phyloP scores from a whole-genome alignment of 805 yeast genomes.

The Saccharomyces kudriavzevii region DNA sequence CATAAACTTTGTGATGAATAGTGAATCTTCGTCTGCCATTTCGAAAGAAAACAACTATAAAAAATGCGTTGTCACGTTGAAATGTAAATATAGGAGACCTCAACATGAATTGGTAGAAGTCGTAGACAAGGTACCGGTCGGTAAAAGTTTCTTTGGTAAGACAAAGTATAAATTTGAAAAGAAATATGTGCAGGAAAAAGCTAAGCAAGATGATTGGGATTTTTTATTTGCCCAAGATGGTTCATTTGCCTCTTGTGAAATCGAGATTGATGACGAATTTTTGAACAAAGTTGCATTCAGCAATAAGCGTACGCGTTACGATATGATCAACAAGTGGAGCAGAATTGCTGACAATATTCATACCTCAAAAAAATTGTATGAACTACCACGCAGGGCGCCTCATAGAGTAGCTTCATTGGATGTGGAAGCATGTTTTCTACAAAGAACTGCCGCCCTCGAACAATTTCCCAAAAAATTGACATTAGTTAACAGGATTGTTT shows the following conservation, averaged over 20 bases:
- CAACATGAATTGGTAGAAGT: constrained; percentile 50
- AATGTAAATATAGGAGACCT: constrained; percentile 46
- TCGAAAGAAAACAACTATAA: constrained; percentile 10
- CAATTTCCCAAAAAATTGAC: constrained; percentile 63
- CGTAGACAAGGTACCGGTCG: constrained; percentile 45
- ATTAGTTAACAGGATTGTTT: constrained; percentile 39
- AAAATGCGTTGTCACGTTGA: constrained; percentile 66
- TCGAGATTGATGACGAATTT: constrained; percentile 32
- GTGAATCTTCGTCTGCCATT: constrained; percentile 9
- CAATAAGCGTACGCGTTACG: constrained; percentile 4
- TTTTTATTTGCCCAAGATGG: constrained; percentile 73
- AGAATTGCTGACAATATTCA: constrained; percentile 10
- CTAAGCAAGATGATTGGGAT: constrained; percentile 50
- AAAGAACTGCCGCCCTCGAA: constrained; percentile 53
- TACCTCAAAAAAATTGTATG: constrained; percentile 4
- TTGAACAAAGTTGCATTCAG: constrained; percentile 12
- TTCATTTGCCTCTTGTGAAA: constrained; percentile 73
- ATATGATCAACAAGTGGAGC: constrained; percentile 68
- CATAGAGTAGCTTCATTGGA: constrained; percentile 59
- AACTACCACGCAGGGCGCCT: constrained; percentile 36
- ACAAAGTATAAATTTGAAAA: constrained; percentile 32
- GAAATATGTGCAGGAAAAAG: constrained; percentile 43
- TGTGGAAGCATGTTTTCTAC: constrained; percentile 60
- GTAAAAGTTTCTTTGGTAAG: constrained; percentile 27
- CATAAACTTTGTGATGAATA: constrained; percentile 40